phyloP scores from a whole-genome alignment of 2,329 filamentous ascomycete genomes.

The Paracoccidioides brasiliensis region DNA sequence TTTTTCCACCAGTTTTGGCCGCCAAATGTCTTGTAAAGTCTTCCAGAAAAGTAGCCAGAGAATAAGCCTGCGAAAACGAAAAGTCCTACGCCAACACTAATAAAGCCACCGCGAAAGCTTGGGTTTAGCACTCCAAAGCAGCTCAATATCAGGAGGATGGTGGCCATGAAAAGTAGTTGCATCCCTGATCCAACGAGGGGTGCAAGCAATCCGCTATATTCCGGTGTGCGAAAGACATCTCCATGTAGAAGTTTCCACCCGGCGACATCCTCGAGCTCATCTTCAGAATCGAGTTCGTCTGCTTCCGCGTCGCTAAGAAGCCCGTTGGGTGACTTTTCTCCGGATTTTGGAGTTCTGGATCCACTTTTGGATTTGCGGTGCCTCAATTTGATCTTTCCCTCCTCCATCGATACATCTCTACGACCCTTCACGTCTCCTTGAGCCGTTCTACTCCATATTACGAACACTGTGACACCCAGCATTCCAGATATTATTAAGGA shows the following conservation, averaged over 20 bases:
- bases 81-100: constrained; percentile 69
- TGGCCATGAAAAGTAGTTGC: constrained; percentile 71
- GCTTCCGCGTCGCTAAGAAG: constrained; percentile 43
- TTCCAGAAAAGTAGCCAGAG: constrained; percentile 75
- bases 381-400: constrained; percentile 46
- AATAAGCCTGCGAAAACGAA: constrained; percentile 75
- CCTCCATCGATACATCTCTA: constrained; percentile 52
- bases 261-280: constrained; percentile 67
- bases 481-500: constrained; percentile 71
- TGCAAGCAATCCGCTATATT: constrained; percentile 58
- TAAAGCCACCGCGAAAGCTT: constrained; percentile 78
- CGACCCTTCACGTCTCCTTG: constrained; percentile 65
- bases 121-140: constrained; percentile 70
- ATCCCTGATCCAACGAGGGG: constrained; percentile 74
- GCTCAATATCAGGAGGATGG: constrained; percentile 58
- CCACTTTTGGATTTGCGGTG: constrained; percentile 34
- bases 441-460: constrained; percentile 68
- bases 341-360: constrained; percentile 31
- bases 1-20: constrained; percentile 64
- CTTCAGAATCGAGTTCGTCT: constrained; percentile 49
- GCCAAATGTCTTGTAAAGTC: constrained; percentile 72
- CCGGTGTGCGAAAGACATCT: constrained; percentile 71
- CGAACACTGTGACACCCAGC: constrained; percentile 63
- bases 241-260: constrained; percentile 82
- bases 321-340: constrained; percentile 39